Conservation (phyloP, 805 yeast genomes). For the Blastobotrys robertii region DNA sequence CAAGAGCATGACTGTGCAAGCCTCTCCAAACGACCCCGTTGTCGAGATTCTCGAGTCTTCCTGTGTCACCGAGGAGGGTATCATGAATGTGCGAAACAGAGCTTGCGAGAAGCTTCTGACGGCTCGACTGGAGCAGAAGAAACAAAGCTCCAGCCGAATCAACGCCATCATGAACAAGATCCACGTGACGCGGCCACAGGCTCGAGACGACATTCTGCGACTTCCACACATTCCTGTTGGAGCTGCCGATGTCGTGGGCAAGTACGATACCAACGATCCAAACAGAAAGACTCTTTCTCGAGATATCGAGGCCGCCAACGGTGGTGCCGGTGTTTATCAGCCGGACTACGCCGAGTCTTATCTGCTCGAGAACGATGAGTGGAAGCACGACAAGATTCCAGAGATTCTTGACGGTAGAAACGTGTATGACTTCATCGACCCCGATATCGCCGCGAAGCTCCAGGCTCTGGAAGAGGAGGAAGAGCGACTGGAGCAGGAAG, state of each 20-base stretch:
- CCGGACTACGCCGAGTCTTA: constrained; percentile 89
- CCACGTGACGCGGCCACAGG: constrained; percentile 84
- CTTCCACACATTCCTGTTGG: constrained; percentile 70
- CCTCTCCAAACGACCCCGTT: constrained; percentile 34
- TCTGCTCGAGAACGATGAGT: constrained; percentile 85
- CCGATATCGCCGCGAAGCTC: constrained; percentile 87
- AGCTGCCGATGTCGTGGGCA: constrained; percentile 46
- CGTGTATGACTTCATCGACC: constrained; percentile 94
- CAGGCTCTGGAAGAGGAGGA: constrained; percentile 96
- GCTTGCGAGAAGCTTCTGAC: constrained; percentile 96
- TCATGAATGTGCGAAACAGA: constrained; percentile 90
- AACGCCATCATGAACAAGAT: constrained; percentile 86
- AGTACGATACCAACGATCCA: constrained; percentile 74
- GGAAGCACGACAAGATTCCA: constrained; percentile 97
- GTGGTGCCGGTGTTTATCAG: constrained; percentile 98
- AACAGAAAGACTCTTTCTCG: constrained; percentile 71
- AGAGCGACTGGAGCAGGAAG: constrained; percentile 85
- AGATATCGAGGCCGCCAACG: constrained; percentile 88
- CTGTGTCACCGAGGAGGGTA: constrained; percentile 87
- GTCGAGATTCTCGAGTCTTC: constrained; percentile 91
- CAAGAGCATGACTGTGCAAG: constrained; percentile 39
- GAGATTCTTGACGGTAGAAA: constrained; percentile 93
- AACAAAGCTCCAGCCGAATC: constrained; percentile 80
- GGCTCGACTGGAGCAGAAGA: constrained; percentile 90
- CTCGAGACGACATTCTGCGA: constrained; percentile 74